phyloP scores from a whole-genome alignment of 2,329 filamentous ascomycete genomes.

The Orbilia brochopaga region DNA sequence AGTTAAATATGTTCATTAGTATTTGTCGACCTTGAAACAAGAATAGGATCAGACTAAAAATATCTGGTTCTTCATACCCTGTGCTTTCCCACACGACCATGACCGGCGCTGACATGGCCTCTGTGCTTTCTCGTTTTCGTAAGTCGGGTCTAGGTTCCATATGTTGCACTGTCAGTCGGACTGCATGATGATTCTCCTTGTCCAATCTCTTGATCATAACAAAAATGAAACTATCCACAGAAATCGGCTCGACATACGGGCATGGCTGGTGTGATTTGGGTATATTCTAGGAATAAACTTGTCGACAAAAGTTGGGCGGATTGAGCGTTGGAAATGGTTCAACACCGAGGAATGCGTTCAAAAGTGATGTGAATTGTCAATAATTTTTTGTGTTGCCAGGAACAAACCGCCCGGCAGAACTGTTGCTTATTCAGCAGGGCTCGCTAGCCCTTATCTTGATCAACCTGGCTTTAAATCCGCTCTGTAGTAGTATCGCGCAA shows the following conservation, averaged over 20 bases:
- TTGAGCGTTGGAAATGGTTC: background rate
- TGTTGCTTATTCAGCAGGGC: constrained; percentile 7
- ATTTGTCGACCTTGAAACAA: background rate
- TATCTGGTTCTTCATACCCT: constrained; percentile 28
- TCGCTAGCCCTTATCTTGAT: constrained; percentile 36
- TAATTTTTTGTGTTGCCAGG: background rate
- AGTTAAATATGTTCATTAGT: constrained; percentile 10
- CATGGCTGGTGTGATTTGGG: constrained; percentile 24
- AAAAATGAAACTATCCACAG: background rate
- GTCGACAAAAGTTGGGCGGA: background rate
- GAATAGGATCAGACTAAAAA: background rate
- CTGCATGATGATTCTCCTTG: constrained; percentile 2
- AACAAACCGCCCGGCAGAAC: no score
- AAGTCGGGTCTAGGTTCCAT: constrained; percentile 54
- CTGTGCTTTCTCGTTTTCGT: constrained; percentile 63
- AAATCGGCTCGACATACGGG: constrained; percentile 31
- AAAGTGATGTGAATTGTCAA: no score
- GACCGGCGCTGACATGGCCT: constrained; percentile 97
- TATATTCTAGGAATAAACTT: constrained; percentile 11
- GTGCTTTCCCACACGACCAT: constrained; percentile 78
- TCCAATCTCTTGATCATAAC: background rate
- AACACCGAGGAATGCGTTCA: constrained; percentile 9
- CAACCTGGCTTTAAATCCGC: constrained; percentile 14
- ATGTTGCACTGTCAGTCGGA: constrained; percentile 45
- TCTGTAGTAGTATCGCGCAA: background rate